These are phyloP conservation scores for Porpolomopsis calyptriformis DNA, from an alignment of 768 basidiomycete genomes.

Conservation along the genomic window DNA sequence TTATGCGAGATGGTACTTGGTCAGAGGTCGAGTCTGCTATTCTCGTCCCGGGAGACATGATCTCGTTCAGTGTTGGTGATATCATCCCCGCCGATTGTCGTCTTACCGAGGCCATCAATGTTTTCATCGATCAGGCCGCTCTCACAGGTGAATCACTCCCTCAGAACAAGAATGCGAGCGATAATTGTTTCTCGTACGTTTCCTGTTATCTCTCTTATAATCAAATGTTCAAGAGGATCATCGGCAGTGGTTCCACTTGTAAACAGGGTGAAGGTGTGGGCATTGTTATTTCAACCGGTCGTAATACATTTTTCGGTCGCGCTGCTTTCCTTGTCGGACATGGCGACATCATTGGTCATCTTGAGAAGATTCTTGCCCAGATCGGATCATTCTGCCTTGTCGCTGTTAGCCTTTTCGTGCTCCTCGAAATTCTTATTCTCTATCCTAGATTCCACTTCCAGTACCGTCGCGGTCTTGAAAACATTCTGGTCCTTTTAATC, in stretches of 20 bases:
- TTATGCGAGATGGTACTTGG: conserved; percentile 81
- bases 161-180: conserved; percentile 80
- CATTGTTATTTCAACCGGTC: conserved; percentile 95
- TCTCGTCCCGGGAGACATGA: conserved; percentile 91
- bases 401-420: conserved; percentile 90
- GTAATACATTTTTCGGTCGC: conserved; percentile 98
- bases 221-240: conserved; percentile 6
- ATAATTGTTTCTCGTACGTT: conserved; percentile 96
- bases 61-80: conserved; percentile 98
- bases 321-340: conserved; percentile 95
- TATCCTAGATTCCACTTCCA: conserved; percentile 85
- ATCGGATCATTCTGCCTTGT: conserved; percentile 97
- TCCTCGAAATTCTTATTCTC: conserved; percentile 88
- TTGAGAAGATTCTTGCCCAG: conserved; percentile 97
- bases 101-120: conserved; percentile 92
- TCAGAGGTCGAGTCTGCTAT: conserved; percentile 80
- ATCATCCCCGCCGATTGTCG: conserved; percentile 97
- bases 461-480: conserved; percentile 93
- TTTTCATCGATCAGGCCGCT: conserved; percentile 97
- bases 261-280: conserved; percentile 99
- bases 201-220: conserved; percentile 6
- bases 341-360: conserved; percentile 94
- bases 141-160: conserved; percentile 97
- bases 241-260: conserved; percentile 86
- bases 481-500: conserved; percentile 97